phyloP scores from a whole-genome alignment of 208 protist species.

The Trypanosoma conorhini region DNA sequence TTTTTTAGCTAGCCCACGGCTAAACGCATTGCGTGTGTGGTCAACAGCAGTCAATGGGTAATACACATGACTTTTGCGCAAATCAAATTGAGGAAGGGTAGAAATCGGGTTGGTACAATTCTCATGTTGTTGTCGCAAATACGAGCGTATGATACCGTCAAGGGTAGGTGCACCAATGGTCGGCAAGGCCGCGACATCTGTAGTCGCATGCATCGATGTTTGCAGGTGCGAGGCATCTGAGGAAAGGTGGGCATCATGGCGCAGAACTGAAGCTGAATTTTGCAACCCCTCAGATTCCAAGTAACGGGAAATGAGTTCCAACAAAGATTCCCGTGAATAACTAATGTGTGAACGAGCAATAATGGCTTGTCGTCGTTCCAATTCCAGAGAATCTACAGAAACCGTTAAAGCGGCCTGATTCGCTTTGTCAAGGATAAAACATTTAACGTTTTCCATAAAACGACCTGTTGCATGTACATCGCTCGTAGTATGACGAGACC shows the following conservation, averaged over 20 bases:
- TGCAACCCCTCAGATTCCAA: constrained; percentile 65
- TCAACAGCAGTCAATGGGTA: constrained; percentile 53
- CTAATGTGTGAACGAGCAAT: constrained; percentile 70
- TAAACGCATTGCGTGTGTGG: constrained; percentile 68
- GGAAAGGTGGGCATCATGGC: constrained; percentile 41
- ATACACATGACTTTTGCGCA: constrained; percentile 82
- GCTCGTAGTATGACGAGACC: constrained; percentile 54
- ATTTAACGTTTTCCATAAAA: constrained; percentile 87
- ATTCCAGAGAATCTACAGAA: constrained; percentile 56
- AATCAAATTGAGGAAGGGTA: constrained; percentile 86
- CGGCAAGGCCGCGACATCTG: constrained; percentile 14
- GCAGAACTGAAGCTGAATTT: constrained; percentile 47
- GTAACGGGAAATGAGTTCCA: constrained; percentile 71
- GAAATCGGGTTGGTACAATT: constrained; percentile 82
- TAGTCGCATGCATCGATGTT: constrained; percentile 10
- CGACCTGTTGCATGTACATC: constrained; percentile 71
- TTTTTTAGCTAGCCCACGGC: constrained; percentile 54
- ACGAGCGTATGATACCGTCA: constrained; percentile 67
- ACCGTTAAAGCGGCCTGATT: constrained; percentile 41
- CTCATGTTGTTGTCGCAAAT: constrained; percentile 85
- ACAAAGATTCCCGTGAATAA: constrained; percentile 76
- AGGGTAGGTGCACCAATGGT: constrained; percentile 36
- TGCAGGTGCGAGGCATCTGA: constrained; percentile 4
- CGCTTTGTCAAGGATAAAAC: constrained; percentile 58
- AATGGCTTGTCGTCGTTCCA: constrained; percentile 73